Evolutionary conservation across 805 yeast species (phyloP).

Genomic region (Candida ascalaphidarum): DNA sequence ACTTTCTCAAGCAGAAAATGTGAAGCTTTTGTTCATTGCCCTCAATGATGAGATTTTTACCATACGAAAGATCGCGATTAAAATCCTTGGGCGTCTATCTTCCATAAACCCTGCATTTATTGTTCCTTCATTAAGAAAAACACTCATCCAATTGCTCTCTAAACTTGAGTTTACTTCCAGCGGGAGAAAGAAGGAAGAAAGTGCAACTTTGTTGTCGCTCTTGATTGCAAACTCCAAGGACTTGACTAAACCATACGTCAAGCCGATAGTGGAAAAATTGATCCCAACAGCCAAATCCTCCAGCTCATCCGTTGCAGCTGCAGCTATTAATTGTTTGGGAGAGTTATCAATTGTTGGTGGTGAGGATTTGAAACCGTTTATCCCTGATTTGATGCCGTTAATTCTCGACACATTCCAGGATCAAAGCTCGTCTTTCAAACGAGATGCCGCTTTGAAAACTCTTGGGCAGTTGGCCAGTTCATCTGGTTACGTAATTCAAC

Average conservation of each 20-base stretch:
- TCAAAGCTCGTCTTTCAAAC: conserved; percentile 77
- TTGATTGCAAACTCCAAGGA: conserved; percentile 72
- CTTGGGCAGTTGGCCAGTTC: conserved; percentile 85
- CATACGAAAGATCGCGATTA: conserved; percentile 70
- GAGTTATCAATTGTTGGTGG: conserved; percentile 86
- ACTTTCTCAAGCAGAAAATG: conserved; percentile 88
- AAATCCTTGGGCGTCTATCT: conserved; percentile 76
- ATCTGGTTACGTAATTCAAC: conserved; percentile 92
- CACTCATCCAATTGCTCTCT: conserved; percentile 76
- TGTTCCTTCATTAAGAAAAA: conserved; percentile 84
- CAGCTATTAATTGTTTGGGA: conserved; percentile 81
- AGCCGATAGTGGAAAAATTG: conserved; percentile 81
- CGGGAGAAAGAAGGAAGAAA: conserved; percentile 73
- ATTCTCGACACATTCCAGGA: conserved; percentile 84
- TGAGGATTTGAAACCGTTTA: conserved; percentile 65
- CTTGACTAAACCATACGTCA: conserved; percentile 83
- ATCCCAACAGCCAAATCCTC: conserved; percentile 67
- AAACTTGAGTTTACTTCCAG: conserved; percentile 76
- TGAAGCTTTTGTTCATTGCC: conserved; percentile 76
- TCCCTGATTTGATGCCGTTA: conserved; percentile 76
- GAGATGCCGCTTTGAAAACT: conserved; percentile 84
- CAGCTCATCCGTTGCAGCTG: conserved; percentile 77
- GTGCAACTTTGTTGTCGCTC: conserved; percentile 65
- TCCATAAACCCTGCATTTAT: conserved; percentile 90
- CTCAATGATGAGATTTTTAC: conserved; percentile 85